Percentiles rank a stretch among this genome's conserved stretches.
Conservation (phyloP, 1,284 basidiomycete genomes). For the Abortiporus biennis region DNA sequence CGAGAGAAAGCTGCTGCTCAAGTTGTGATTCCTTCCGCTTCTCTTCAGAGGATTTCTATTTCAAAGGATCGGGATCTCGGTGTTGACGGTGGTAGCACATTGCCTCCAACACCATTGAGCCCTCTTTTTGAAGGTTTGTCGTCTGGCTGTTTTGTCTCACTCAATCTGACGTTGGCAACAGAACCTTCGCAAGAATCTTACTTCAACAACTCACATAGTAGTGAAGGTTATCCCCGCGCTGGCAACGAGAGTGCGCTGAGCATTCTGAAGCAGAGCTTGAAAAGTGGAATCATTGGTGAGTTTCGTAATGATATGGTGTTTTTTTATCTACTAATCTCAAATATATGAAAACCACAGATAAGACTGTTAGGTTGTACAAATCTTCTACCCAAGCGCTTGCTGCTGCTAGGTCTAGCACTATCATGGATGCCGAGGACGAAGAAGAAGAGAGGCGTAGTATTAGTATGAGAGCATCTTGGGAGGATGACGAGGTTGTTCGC, state of each 20-base stretch:
- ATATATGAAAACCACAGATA: slow-evolving; percentile 30
- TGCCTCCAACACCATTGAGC: slow-evolving; percentile 21
- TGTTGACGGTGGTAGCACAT: too few species aligned
- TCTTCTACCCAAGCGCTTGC: slow-evolving; percentile 34
- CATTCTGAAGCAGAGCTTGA: slow-evolving; percentile 59
- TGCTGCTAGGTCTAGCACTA: slow-evolving; percentile 14
- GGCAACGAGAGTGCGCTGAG: slow-evolving; percentile 27
- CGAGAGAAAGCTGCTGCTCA: slow-evolving; percentile 3
- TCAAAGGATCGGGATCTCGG: too few species aligned
- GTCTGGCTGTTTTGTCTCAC: too few species aligned
- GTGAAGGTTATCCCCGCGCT: slow-evolving; percentile 12
- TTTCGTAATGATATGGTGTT: slow-evolving; percentile 4
- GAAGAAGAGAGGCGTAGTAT: slow-evolving; percentile 20
- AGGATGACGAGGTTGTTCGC: slow-evolving; percentile 36
- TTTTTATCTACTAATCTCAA: neutral
- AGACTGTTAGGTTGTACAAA: slow-evolving; percentile 51
- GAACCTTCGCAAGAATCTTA: slow-evolving; percentile 18
- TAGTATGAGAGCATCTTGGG: slow-evolving; percentile 39
- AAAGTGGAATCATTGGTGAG: slow-evolving; percentile 64
- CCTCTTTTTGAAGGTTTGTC: slow-evolving; percentile 22
- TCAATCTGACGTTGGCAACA: too few species aligned
- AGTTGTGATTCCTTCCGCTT: too few species aligned
- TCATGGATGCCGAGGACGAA: slow-evolving; percentile 15
- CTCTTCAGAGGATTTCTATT: too few species aligned
- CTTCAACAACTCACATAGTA: slow-evolving; percentile 11